Conservation (phyloP, 1,284 basidiomycete species). For the Cerrena zonata region DNA sequence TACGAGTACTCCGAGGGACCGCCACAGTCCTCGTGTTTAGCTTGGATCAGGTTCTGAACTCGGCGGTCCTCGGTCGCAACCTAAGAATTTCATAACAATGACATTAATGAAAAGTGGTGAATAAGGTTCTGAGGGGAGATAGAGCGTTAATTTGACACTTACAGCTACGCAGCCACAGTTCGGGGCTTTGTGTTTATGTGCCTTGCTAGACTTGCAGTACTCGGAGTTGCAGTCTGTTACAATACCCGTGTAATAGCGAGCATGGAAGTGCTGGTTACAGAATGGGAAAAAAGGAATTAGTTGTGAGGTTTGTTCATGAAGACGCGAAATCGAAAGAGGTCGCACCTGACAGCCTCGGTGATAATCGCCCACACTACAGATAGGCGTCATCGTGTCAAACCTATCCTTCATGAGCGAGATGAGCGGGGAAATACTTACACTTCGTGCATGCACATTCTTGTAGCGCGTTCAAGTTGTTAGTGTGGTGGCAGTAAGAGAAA, state of each 20-base stretch:
- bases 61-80: constrained; percentile 12
- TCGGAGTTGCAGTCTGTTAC: constrained; percentile 45
- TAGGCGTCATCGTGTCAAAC: no score
- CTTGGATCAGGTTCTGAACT: constrained; percentile 15
- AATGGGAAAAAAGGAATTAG: no score
- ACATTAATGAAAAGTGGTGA: background rate
- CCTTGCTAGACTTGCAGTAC: constrained; percentile 47
- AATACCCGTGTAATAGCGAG: constrained; percentile 55
- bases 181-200: constrained; percentile 48
- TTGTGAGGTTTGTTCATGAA: background rate
- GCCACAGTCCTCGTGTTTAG: constrained; percentile 13
- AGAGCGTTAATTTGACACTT: no score
- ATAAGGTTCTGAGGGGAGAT: background rate
- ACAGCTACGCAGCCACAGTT: constrained; percentile 43
- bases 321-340: constrained; percentile 1
- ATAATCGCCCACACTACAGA: constrained; percentile 49
- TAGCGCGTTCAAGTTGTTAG: background rate
- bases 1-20: no score
- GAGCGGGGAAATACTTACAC: constrained; percentile 34
- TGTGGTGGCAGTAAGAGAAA: no score
- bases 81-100: constrained; percentile 3
- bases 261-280: constrained; percentile 52
- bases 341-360: constrained; percentile 57
- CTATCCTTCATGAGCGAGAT: constrained; percentile 7
- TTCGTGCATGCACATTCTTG: constrained; percentile 52